Evolutionary conservation across 495 filamentous ascomycete species (phyloP).

Genomic region (Xylaria acuta): DNA sequence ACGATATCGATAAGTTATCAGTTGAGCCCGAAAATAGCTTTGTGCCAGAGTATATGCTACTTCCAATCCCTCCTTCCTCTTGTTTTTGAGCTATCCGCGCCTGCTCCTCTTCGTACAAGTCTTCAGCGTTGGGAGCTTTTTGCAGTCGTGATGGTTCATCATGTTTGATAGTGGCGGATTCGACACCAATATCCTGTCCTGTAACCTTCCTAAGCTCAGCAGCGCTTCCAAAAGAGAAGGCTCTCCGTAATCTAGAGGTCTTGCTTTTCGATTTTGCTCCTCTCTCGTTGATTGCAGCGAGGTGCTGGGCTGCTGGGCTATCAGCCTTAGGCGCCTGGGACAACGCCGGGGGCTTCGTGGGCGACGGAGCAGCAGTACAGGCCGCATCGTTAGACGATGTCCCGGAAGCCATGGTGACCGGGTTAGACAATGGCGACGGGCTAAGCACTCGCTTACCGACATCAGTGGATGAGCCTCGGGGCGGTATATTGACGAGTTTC

Average conservation of each 20-base stretch:
- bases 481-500: slow-evolving; percentile 67
- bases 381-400: slow-evolving; percentile 44
- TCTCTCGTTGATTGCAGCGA: slow-evolving; percentile 81
- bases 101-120: slow-evolving; percentile 72
- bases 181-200: slow-evolving; percentile 61
- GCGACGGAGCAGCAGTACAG: slow-evolving; percentile 41
- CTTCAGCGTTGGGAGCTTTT: slow-evolving; percentile 76
- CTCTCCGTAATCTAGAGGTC: slow-evolving; percentile 87
- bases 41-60: slow-evolving; percentile 91
- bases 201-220: slow-evolving; percentile 84
- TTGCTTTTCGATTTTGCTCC: slow-evolving; percentile 72
- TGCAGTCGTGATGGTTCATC: slow-evolving; percentile 69
- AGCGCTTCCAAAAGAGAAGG: slow-evolving; percentile 97
- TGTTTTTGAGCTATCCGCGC: slow-evolving; percentile 89
- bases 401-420: slow-evolving; percentile 65
- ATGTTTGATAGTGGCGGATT: slow-evolving; percentile 52
- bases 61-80: slow-evolving; percentile 88
- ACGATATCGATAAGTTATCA: slow-evolving; percentile 96
- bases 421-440: slow-evolving; percentile 89
- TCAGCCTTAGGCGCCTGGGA: slow-evolving; percentile 35
- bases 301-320: slow-evolving; percentile 79
- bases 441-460: slow-evolving; percentile 71
- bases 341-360: slow-evolving; percentile 45
- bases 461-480: slow-evolving; percentile 74
- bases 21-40: slow-evolving; percentile 89